Conservation (phyloP, 768 basidiomycete genomes). For the Phylloporus arenicola region DNA sequence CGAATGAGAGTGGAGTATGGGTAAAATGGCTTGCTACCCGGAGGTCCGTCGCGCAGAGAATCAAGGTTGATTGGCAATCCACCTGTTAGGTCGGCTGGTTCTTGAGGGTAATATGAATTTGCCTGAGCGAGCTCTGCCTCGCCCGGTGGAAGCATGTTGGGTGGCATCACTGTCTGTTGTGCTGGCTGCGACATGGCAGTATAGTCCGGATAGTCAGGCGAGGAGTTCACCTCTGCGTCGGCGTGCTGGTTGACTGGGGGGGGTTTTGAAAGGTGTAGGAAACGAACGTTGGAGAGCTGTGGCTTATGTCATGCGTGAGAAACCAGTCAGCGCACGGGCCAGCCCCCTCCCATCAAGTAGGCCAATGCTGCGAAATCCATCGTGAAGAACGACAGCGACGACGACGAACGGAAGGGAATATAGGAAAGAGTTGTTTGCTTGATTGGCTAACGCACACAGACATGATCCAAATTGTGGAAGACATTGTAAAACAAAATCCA, state of each 20-base stretch:
- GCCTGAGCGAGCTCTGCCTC: slow-evolving; percentile 49
- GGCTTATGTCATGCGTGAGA: slow-evolving; percentile 50
- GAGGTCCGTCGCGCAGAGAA: slow-evolving; percentile 80
- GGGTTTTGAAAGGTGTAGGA: slow-evolving; percentile 25
- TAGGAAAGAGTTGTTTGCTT: slow-evolving; percentile 40
- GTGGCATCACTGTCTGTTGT: slow-evolving; percentile 52
- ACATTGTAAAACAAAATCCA: slow-evolving; percentile 70
- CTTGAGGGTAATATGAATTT: slow-evolving; percentile 66
- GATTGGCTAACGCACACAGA: slow-evolving; percentile 54
- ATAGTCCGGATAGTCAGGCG: slow-evolving; percentile 8
- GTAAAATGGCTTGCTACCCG: slow-evolving; percentile 86
- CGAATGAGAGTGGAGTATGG: slow-evolving; percentile 88
- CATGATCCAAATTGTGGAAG: slow-evolving; percentile 65
- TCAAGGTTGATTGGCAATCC: slow-evolving; percentile 84
- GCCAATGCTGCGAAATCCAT: slow-evolving; percentile 15
- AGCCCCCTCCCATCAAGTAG: slow-evolving; percentile 26
- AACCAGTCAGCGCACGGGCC: slow-evolving; percentile 54
- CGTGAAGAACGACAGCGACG: slow-evolving; percentile 27
- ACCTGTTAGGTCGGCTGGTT: slow-evolving; percentile 73
- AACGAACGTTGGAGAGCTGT: slow-evolving; percentile 37
- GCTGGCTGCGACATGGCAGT: slow-evolving; percentile 45
- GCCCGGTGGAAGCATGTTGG: slow-evolving; percentile 54
- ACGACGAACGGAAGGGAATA: slow-evolving; percentile 22
- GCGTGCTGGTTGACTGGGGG: slow-evolving; percentile 20
- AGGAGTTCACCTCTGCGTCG: slow-evolving; percentile 9